Percentiles rank a stretch among this genome's conserved stretches.
phyloP scores from a whole-genome alignment of 306 rosid species.

The Gastrolobium villosum region DNA sequence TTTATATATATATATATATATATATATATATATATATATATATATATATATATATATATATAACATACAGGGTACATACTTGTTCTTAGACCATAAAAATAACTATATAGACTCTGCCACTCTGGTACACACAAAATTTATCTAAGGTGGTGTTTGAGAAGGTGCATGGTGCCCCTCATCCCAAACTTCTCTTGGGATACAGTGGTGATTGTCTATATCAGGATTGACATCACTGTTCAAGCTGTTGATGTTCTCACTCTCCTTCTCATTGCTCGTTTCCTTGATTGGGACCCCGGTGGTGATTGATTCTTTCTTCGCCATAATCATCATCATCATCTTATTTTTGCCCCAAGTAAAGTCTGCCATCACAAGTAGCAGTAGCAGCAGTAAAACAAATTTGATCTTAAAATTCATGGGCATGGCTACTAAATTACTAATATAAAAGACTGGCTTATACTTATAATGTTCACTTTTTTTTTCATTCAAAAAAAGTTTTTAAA shows the following conservation, averaged over 20 bases:
- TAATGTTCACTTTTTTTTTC: too few relatives aligned
- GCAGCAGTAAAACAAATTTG: conserved; percentile 8
- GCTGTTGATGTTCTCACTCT: background rate
- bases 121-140: too few relatives aligned
- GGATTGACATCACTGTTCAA: background rate
- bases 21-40: too few relatives aligned
- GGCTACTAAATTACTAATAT: background rate
- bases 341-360: conserved; percentile 28
- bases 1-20: too few relatives aligned
- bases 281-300: background rate
- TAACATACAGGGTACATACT: too few relatives aligned
- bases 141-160: conserved; percentile 19
- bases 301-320: background rate
- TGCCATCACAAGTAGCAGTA: conserved; percentile 33
- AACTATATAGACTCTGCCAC: too few relatives aligned
- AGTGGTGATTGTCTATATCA: conserved; percentile 51
- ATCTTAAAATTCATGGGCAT: conserved; percentile 34
- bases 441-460: too few relatives aligned
- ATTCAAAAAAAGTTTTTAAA: too few relatives aligned
- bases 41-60: too few relatives aligned
- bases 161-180: conserved; percentile 16
- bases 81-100: too few relatives aligned
- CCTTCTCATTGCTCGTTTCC: background rate
- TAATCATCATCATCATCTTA: conserved; percentile 12
- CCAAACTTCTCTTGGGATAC: conserved; percentile 53